Percentiles rank a stretch among this genome's conserved stretches.
Conservation (phyloP, 2,329 filamentous ascomycete species). For the Fusarium goolgardi region DNA sequence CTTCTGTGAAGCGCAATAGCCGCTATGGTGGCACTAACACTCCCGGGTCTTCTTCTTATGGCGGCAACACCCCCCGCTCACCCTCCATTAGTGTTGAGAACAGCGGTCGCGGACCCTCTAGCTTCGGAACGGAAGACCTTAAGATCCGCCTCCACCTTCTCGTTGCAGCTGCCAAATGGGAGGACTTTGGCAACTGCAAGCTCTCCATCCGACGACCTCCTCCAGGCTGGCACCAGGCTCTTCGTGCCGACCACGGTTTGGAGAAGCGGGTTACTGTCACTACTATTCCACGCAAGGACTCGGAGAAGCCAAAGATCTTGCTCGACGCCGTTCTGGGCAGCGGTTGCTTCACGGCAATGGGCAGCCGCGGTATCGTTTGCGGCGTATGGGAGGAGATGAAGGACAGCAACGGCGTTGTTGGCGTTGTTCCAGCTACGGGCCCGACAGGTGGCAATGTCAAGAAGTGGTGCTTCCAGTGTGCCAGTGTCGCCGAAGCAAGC, state of each 20-base stretch:
- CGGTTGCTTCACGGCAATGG: constrained; percentile 85
- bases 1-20: constrained; percentile 72
- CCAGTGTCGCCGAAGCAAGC: constrained; percentile 62
- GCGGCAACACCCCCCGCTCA: constrained; percentile 63
- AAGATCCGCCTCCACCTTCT: constrained; percentile 89
- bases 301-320: constrained; percentile 69
- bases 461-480: constrained; percentile 73
- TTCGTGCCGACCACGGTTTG: constrained; percentile 70
- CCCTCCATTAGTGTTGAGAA: constrained; percentile 68
- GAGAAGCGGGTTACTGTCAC: constrained; percentile 89
- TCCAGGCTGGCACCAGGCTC: constrained; percentile 68
- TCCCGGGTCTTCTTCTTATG: constrained; percentile 65
- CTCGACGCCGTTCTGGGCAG: constrained; percentile 88
- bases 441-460: constrained; percentile 66
- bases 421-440: constrained; percentile 63
- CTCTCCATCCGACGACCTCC: constrained; percentile 85
- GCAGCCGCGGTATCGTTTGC: constrained; percentile 86
- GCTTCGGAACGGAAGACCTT: constrained; percentile 75
- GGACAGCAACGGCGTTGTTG: constrained; percentile 68
- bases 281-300: constrained; percentile 73
- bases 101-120: constrained; percentile 65
- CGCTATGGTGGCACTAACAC: constrained; percentile 71
- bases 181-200: constrained; percentile 86
- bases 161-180: constrained; percentile 83
- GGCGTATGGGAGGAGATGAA: constrained; percentile 86